phyloP scores from a whole-genome alignment of 2,329 filamentous ascomycete genomes.

The Penicillium nordicum region DNA sequence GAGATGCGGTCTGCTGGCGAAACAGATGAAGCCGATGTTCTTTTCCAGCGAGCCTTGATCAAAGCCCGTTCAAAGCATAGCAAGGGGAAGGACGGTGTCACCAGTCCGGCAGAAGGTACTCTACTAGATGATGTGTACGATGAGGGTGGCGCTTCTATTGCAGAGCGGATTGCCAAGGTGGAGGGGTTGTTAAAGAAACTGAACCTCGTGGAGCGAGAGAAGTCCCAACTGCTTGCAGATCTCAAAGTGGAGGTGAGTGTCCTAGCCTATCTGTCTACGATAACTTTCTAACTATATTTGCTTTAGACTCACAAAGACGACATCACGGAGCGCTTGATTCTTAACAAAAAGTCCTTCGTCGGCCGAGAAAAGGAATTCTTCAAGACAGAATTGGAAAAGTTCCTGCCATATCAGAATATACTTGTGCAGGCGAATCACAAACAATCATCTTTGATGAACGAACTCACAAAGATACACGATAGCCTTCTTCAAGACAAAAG shows the following conservation, averaged over 20 bases:
- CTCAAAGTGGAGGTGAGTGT: slow-evolving; percentile 85
- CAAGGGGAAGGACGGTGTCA: slow-evolving; percentile 60
- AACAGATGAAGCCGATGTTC: slow-evolving; percentile 76
- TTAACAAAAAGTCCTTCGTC: slow-evolving; percentile 95
- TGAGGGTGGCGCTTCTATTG: slow-evolving; percentile 73
- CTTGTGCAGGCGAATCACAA: slow-evolving; percentile 93
- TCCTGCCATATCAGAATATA: slow-evolving; percentile 85
- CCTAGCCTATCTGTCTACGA: neutral
- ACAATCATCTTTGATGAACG: slow-evolving; percentile 90
- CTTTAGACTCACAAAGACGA: slow-evolving; percentile 86
- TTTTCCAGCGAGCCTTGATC: slow-evolving; percentile 83
- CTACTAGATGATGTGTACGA: slow-evolving; percentile 90
- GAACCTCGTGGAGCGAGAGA: slow-evolving; percentile 86
- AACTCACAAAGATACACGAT: slow-evolving; percentile 83
- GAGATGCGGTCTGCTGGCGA: slow-evolving; percentile 91
- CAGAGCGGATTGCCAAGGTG: slow-evolving; percentile 83
- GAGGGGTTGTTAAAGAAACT: slow-evolving; percentile 89
- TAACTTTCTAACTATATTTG: neutral
- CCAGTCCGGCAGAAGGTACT: slow-evolving; percentile 68
- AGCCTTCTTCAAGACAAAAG: slow-evolving; percentile 88
- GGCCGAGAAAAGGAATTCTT: slow-evolving; percentile 92
- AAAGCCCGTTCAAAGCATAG: slow-evolving; percentile 62
- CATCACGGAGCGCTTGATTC: slow-evolving; percentile 92
- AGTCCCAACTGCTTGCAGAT: slow-evolving; percentile 89
- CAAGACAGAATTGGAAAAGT: slow-evolving; percentile 95